Evolutionary conservation across 306 rosid genomes (phyloP).

Genomic region (Begonia masoniana): DNA sequence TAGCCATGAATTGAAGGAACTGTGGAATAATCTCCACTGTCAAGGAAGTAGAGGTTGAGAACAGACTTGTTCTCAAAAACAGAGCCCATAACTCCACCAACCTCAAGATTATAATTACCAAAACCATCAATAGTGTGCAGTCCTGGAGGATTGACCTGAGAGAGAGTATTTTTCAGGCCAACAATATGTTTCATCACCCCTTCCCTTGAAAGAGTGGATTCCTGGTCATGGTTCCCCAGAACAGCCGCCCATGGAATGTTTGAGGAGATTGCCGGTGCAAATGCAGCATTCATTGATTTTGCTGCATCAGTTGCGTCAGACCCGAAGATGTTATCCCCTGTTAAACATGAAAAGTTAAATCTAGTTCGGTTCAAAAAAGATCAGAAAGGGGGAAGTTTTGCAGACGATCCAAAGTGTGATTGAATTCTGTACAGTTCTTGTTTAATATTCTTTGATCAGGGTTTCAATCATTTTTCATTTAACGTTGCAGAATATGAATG

Average conservation of each 20-base stretch:
- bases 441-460: too few relatives aligned
- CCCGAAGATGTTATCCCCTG: conserved; percentile 84
- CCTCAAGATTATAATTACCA: conserved; percentile 82
- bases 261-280: conserved; percentile 78
- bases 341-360: neutral
- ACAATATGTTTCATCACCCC: conserved; percentile 77
- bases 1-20: conserved; percentile 51
- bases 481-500: too few relatives aligned
- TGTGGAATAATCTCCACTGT: conserved; percentile 84
- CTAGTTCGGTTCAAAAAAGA: neutral
- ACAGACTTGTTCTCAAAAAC: conserved; percentile 68
- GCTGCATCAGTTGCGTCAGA: conserved; percentile 48
- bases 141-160: conserved; percentile 54
- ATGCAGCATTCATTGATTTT: conserved; percentile 66
- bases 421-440: too few relatives aligned
- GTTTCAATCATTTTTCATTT: too few relatives aligned
- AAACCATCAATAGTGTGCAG: conserved; percentile 58
- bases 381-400: too few relatives aligned
- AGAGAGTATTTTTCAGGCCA: conserved; percentile 58
- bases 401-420: too few relatives aligned
- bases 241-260: conserved; percentile 87
- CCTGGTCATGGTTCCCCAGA: conserved; percentile 94
- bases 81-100: conserved; percentile 57
- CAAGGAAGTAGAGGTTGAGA: conserved; percentile 82
- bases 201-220: conserved; percentile 72